Percentiles rank a stretch among this genome's conserved stretches.
These are phyloP conservation scores for Botrytis cinerea DNA, from an alignment of 2,329 filamentous ascomycete species.

Conservation along the genomic window DNA sequence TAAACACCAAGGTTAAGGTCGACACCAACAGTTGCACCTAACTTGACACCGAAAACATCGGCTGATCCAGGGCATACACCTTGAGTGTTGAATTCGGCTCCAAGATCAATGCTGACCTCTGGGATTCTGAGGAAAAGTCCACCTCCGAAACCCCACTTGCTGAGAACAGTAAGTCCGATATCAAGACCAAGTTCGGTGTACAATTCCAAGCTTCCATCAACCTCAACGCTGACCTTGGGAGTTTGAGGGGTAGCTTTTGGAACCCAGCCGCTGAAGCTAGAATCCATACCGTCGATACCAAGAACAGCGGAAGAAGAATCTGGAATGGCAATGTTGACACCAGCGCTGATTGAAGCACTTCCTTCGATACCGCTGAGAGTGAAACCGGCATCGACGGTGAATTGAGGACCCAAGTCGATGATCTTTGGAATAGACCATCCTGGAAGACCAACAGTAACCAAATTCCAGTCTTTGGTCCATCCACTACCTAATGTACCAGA, in stretches of 20 bases:
- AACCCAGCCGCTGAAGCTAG: conserved; percentile 19
- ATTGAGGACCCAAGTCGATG: conserved; percentile 20
- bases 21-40: conserved; percentile 17
- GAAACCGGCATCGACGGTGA: conserved; percentile 25
- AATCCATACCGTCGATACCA: conserved; percentile 13
- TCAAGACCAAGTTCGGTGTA: conserved; percentile 19
- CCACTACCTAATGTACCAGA: conserved; percentile 22
- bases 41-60: conserved; percentile 22
- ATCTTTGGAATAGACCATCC: conserved; percentile 21
- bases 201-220: conserved; percentile 20
- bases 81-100: conserved; percentile 23
- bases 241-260: conserved; percentile 18
- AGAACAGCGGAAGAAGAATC: conserved; percentile 23
- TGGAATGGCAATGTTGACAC: conserved; percentile 12
- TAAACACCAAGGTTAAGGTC: conserved; percentile 21
- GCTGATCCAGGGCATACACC: conserved; percentile 19
- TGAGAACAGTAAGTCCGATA: conserved; percentile 19
- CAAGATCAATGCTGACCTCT: conserved; percentile 16
- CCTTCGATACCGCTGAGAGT: conserved; percentile 13
- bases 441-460: conserved; percentile 18
- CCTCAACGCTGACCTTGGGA: conserved; percentile 19
- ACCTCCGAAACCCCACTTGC: conserved; percentile 20
- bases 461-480: conserved; percentile 22
- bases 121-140: conserved; percentile 19
- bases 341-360: conserved; percentile 5